Evolutionary conservation across 2,329 filamentous ascomycete genomes (phyloP), one percentile per base, ranked within the genome.

Genomic region (Botrytis hyacinthi): DNA sequence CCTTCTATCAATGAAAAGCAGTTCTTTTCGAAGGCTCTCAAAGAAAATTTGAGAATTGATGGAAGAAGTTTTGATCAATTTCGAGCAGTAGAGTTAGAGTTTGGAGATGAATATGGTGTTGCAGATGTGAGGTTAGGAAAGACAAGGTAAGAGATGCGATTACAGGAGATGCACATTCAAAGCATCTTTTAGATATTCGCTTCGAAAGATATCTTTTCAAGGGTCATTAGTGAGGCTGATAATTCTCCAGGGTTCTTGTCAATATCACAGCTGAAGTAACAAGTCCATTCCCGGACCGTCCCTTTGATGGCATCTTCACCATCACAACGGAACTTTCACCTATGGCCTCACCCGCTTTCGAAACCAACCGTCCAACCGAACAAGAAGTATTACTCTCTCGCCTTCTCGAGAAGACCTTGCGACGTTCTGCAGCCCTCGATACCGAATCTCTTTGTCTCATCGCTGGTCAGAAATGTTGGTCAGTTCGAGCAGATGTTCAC

Each of bases 401-500:
- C 48, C 88, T 96, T 60, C 90, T 99, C 32, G 96, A 99, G 82
- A 97, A 97, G 84, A 95, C 96, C 14, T 90, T 98, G 75, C 94
- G 96, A 60, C 91, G 96, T 74, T 97, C 95, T 1, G 92, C 92
- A 78, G 95, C 96, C 10, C 89, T 99, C 59, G 95, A 98, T 82
- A 97, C 95, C 48, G 96, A 99, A 83, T 97, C 95, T 6, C 88
- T 99, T 62, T 99, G 96, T 82, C 93, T 99, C 35, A 87, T 98
- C 42, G 94, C 96, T 18, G 95, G 93, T 12, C 87, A 92, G 74
- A 97, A 97, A 83, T 96, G 93, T 85, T 99, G 96, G 90, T 92
- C 92, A 75, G 87, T 99, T 76, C 91, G 95, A 73, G 95, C 93
- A 32, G 95, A 98, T 82, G 89, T 98, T 35, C 96, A 99, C 83